Evolutionary conservation across 2,329 filamentous ascomycete genomes (phyloP), one percentile per base, ranked within the genome.

Genomic region (Ophiostoma sp.): DNA sequence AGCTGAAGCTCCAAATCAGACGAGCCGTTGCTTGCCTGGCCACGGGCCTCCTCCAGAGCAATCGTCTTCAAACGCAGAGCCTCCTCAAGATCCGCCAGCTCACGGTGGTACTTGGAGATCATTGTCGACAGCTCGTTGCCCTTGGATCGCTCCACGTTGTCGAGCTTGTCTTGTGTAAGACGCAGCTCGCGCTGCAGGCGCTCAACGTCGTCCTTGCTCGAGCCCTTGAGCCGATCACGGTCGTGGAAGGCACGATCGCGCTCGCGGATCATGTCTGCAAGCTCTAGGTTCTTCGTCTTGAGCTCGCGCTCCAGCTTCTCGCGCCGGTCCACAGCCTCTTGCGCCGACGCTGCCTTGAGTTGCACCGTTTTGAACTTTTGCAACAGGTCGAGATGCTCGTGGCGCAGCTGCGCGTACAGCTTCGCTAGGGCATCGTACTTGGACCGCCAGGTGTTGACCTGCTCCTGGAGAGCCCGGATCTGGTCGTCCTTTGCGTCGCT

Each of bases 281-380:
- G 81, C 78, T 99, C 95, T n/a, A 99, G 82, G 76, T 99, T 99
- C 86, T 99, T 99, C 42, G 94, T 97, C 85, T 99, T 99, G 77
- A 99, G 90, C 80, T 99, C 95, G 45, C 94, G 90, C 81, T 98
- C 93, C 66, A 99, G 84, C 82, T 96, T 97, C 81, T 99, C 95
- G 8, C 94, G 89, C 74, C 87, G 89, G 69, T 98, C 95, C 72
- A 98, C 97, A 1, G 95, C 95, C 80, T 99, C 95, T 76, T 98
- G 94, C 0, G 95, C 95, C 5, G 93, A 98, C 16, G 94, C 93
- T 1, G 95, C 95, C 83, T 98, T 99, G 72, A 98, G 84, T 78
- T 98, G 96, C 49, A 97, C 91, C 6, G 89, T 84, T 84, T 99
- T 99, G 81, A 97, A 98, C 76, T 96, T 98, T 76, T 97, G 92